A percentile compares a stretch with the other conserved stretches of the same genome.
Conservation (phyloP, 441 rosid species). For the Jatropha multifida region DNA sequence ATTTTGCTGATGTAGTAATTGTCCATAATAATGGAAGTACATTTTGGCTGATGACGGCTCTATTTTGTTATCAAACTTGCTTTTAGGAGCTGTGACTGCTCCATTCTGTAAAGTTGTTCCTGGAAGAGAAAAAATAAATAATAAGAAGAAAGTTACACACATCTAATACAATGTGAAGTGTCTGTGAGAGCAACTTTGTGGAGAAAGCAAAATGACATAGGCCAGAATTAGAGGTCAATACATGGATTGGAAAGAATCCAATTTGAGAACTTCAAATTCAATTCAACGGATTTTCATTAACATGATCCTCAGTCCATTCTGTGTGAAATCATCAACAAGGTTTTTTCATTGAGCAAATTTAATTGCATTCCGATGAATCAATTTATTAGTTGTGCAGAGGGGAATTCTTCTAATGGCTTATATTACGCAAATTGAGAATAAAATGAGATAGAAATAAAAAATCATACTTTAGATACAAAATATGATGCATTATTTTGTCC, state of each 20-base stretch:
- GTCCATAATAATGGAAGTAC: slow-evolving; percentile 97
- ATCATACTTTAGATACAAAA: background rate
- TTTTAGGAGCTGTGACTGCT: slow-evolving; percentile 36
- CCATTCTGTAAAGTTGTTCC: slow-evolving; percentile 55
- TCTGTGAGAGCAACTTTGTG: slow-evolving; percentile 4
- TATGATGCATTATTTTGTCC: background rate
- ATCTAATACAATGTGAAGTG: background rate
- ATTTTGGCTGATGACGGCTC: slow-evolving; percentile 91
- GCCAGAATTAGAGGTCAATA: background rate
- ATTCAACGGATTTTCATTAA: background rate
- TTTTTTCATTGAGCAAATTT: background rate
- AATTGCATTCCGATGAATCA: slow-evolving; percentile 7
- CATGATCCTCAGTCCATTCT: background rate
- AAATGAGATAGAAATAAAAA: background rate
- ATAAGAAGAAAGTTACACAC: slow-evolving; percentile 17
- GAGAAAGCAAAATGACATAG: slow-evolving; percentile 1
- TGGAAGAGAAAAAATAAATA: slow-evolving; percentile 33
- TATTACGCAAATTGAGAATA: background rate
- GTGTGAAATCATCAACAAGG: background rate
- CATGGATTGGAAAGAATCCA: background rate
- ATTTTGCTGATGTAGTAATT: slow-evolving; percentile 91
- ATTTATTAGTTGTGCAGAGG: background rate
- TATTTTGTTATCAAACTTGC: slow-evolving; percentile 89
- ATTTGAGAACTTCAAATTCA: background rate
- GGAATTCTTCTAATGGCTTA: background rate